phyloP scores from a whole-genome alignment of 148 eudicot species.

The Cornus kousa region DNA sequence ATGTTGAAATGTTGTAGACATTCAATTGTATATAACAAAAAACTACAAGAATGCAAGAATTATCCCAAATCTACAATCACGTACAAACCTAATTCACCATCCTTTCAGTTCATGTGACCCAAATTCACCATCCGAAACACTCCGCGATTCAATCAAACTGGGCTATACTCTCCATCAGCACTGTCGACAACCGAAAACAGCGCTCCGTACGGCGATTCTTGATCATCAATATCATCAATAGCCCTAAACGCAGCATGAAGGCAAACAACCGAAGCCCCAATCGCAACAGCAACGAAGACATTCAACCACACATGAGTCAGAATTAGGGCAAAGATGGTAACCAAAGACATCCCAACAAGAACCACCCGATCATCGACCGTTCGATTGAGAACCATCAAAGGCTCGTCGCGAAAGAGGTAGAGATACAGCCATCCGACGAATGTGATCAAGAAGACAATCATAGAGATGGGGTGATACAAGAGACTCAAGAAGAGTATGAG shows the following conservation, averaged over 20 bases:
- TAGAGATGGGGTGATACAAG: constrained; percentile 35
- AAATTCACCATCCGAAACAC: not conserved
- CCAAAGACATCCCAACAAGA: constrained; percentile 13
- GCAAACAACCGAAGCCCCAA: constrained; percentile 22
- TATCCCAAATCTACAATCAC: not conserved
- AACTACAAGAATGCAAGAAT: not conserved
- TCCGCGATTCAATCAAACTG: constrained; percentile 24
- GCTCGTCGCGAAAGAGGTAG: constrained; percentile 35
- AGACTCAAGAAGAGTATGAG: constrained; percentile 32
- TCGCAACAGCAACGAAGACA: constrained; percentile 21
- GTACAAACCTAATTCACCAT: not conserved
- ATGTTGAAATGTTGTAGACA: not conserved
- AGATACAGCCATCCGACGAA: constrained; percentile 27
- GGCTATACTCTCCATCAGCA: constrained; percentile 34
- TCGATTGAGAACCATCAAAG: constrained; percentile 22
- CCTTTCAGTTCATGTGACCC: not conserved
- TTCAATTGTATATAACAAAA: not conserved
- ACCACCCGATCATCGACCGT: constrained; percentile 38
- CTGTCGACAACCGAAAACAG: constrained; percentile 47
- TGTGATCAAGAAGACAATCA: constrained; percentile 31
- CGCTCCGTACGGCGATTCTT: constrained; percentile 41
- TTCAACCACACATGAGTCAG: constrained; percentile 42
- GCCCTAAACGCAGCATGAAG: constrained; percentile 52
- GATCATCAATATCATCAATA: constrained; percentile 45
- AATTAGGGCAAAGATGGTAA: constrained; percentile 30